Conservation (phyloP, 106 monocot species). For the Dactylorhiza incarnata region DNA sequence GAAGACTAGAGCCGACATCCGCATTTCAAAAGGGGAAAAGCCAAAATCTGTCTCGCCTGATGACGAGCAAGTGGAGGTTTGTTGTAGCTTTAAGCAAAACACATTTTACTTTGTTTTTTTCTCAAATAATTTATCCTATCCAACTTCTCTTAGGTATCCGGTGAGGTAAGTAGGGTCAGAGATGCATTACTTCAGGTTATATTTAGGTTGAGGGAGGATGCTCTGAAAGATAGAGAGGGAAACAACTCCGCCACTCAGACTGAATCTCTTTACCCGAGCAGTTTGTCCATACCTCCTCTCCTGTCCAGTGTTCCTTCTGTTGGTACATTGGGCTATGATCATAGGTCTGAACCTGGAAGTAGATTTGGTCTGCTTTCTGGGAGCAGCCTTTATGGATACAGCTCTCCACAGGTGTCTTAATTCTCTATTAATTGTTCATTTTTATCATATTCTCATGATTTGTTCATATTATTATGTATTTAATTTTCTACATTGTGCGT, state of each 20-base stretch:
- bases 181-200: constrained; percentile 85
- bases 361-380: constrained; percentile 35
- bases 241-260: constrained; percentile 12
- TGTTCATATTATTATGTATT: background rate
- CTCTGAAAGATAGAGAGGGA: constrained; percentile 59
- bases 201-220: constrained; percentile 73
- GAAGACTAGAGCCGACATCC: constrained; percentile 76
- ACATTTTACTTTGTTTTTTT: background rate
- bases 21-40: constrained; percentile 80
- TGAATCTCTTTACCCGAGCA: constrained; percentile 42
- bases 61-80: constrained; percentile 92
- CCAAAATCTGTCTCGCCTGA: constrained; percentile 43
- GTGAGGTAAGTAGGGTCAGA: constrained; percentile 48
- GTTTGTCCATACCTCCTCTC: constrained; percentile 30
- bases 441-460: background rate
- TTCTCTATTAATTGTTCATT: background rate
- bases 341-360: constrained; percentile 49
- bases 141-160: constrained; percentile 46
- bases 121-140: background rate
- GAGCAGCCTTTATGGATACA: constrained; percentile 56
- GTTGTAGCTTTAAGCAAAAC: background rate
- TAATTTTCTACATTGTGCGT: background rate
- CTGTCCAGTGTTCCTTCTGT: constrained; percentile 34
- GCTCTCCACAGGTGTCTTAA: constrained; percentile 50
- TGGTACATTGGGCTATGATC: constrained; percentile 52